Base-by-base conservation (phyloP, 73 alveolate species). In the Paramecium pentaurelia region DNA sequence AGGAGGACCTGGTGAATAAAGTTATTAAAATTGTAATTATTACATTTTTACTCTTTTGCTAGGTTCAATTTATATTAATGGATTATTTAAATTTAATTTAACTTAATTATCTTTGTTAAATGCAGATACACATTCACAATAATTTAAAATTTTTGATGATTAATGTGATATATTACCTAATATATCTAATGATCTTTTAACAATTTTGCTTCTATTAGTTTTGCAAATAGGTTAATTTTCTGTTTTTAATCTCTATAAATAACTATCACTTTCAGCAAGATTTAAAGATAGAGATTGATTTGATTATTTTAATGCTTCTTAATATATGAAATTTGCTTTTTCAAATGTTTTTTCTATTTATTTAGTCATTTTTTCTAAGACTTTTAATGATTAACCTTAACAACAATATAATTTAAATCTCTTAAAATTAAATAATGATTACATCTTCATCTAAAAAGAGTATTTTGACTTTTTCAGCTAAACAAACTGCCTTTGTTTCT, bases 381-480 rank as follows among this genome's bases (percentile, higher is more conserved):
- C 2, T 32, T 64, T 28, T 34, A 28, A 34, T 1, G 84, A 64
- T 12, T 64, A 27, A 5, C 47, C 47, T 64, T 64, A 28, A 64
- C 84, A 64, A 38, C 88, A 75, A 42, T 75, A 75, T 8, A 75
- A 42, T 75, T 75, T 75, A 75, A 75, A 75, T 75, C 88, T 75
- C 88, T 75, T 27, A 38, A 75, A 36, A n/a, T 38, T 11, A 34
- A 25, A 4, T 10, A 38, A 42, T 16, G 1, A 38, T 34, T 75
- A 75, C 88, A 37, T 75, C 88, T 38, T 34, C 88, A 36, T 36
- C 58, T 42, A 75, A 36, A 37, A 75, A 75, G 2, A 75, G 60
- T 22, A 38, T 42, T 75, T 75, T 75, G 10, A 42, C 58, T 75
- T 75, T 75, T 75, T 75, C 88, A 18, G 88, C 8, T 38, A 75